Evolutionary conservation across 352 stramenopile species (phyloP), one percentile per base, ranked within the genome.

Genomic region (Pythium oligandrum): DNA sequence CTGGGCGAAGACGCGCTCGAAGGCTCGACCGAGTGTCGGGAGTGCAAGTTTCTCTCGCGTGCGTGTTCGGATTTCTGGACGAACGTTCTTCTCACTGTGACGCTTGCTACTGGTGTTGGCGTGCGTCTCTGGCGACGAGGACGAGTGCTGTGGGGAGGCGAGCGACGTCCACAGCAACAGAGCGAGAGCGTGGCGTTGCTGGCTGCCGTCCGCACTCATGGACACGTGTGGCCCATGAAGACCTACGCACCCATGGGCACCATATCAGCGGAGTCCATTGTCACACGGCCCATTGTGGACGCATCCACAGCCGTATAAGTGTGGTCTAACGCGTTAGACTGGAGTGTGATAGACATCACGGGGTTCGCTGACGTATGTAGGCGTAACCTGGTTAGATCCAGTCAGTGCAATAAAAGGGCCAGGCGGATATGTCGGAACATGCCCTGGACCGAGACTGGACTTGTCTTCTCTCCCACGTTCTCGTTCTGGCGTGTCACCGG

Each of bases 11-110:
- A 79, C 33, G 52, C 74, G 4, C 32, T 51, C 11, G 9, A 51
- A 4, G 74, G 76, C 8, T 63, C 78, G 34, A 65, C 51, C 1
- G 48, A 39, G 3, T 90, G 76, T 57, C 54, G 72, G 11, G 38
- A 64, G 17, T 90, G 77, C 54, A 63, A 50, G 36, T 88, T 71
- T 59, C 79, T 81, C 42, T 75, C 68, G 26, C 73, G 73, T 35
- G 63, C 53, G 31, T 88, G 76, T 51, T 51, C 68, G 40, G 71
- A 68, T n/a, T 90, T 90, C 53, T 85, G 66, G 68, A 57, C 70
- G 46, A 63, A 87, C 43, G 53, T 90, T 7, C 3, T 73, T 3
- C 17, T 74, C 33, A 65, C 67, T 2, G 26, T 60, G 10, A 62
- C 63, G 30, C 44, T 74, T 32, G 30, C 59, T 42, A 46, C 40